Evolutionary conservation across 345 rosid species (phyloP).

Genomic region (Salix purpurea): DNA sequence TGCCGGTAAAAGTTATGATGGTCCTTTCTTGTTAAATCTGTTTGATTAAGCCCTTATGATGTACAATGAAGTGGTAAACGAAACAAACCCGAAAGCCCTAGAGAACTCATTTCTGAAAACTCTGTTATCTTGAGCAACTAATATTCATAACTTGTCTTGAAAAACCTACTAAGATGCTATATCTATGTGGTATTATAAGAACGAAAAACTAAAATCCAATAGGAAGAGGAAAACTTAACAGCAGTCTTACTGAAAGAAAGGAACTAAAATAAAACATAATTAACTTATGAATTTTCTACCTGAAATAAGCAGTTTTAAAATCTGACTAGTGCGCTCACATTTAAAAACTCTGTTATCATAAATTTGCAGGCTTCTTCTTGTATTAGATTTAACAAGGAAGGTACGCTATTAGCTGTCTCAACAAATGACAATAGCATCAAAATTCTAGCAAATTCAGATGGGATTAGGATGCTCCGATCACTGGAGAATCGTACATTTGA

Average conservation of each 20-base stretch:
- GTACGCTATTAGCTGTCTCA: slow-evolving; percentile 71
- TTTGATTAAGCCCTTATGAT: slow-evolving; percentile 3
- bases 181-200: neutral
- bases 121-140: neutral
- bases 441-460: slow-evolving; percentile 77
- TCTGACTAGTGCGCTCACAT: neutral
- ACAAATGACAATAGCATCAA: slow-evolving; percentile 70
- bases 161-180: neutral
- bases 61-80: neutral
- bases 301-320: neutral
- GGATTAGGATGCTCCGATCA: slow-evolving; percentile 56
- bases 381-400: slow-evolving; percentile 74
- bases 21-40: slow-evolving; percentile 1
- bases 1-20: slow-evolving; percentile 45
- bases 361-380: slow-evolving; percentile 73
- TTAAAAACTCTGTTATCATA: slow-evolving; percentile 2
- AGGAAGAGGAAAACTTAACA: neutral
- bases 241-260: neutral
- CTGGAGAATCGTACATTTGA: slow-evolving; percentile 76
- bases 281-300: neutral
- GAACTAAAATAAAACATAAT: neutral
- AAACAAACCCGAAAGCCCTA: neutral
- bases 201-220: neutral
- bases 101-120: neutral
- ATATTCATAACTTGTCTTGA: neutral